Evolutionary conservation across 306 rosid genomes (phyloP), one percentile per base, ranked within the genome.

Genomic region (Lathyrus oleraceus): DNA sequence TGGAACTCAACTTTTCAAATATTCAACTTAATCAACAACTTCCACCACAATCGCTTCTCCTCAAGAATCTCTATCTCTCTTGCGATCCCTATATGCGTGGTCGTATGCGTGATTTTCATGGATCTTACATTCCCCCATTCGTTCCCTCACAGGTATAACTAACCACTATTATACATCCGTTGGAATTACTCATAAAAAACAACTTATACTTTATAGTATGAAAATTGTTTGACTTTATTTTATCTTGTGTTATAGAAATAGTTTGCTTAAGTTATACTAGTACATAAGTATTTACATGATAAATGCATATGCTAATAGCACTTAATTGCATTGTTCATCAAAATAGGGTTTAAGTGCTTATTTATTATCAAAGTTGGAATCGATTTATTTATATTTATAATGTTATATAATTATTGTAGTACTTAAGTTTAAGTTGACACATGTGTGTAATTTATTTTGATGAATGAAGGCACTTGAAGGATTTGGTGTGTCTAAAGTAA

Each of bases 51-150:
- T 48, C 76, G 6, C 23, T 82, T 68, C 64, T 82, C 19, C 79
- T 82, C 2, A 82, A 79, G 63, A 82, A 82, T 28, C 76, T 82
- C 2, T 82, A 67, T 19, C 86, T 82, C 63, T 82, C 86, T 47
- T 82, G 86, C 48, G 86, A 82, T 30, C 86, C 86, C 0, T 82
- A 75, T 47, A 82, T 82, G 86, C 76, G 83, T 3, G 81, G 86
- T 32, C 86, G 86, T 39, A 82, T 82, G 86, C 83, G 83, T 62
- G 70, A 82, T 79, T 82, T 79, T 76, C 81, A 61, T 4, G 83
- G 74, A 45, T 79, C 86, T 71, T 82, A 82, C n/a, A 67, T 82
- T 28, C 70, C 73, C 1, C 81, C 86, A 10, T 82, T 79, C 48
- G n/a, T 61, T 48, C 86, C 86, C 32, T 66, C 58, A 13, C 76